phyloP scores from a whole-genome alignment of 768 basidiomycete genomes.

The Mycena galericulata region DNA sequence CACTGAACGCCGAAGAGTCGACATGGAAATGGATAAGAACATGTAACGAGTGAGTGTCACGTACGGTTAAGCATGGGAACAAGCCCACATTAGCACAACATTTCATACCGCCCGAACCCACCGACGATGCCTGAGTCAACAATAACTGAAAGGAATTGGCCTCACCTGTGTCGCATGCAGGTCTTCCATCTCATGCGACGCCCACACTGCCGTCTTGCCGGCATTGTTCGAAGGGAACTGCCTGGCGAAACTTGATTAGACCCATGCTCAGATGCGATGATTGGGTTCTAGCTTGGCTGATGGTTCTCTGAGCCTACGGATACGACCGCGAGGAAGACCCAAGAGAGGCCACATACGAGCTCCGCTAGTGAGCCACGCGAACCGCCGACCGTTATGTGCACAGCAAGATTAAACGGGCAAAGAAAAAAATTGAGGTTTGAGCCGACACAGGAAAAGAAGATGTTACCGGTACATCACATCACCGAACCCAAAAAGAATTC shows the following conservation, averaged over 20 bases:
- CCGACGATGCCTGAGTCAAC: not conserved
- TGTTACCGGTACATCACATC: not conserved
- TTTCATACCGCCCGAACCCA: not conserved
- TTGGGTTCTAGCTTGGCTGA: not conserved
- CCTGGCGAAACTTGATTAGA: not conserved
- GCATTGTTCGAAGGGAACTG: not conserved
- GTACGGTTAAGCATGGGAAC: not conserved
- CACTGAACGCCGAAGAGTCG: constrained; percentile 11
- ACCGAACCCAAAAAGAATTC: not conserved
- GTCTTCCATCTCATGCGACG: not conserved
- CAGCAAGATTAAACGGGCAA: not conserved
- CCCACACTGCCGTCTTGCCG: constrained; percentile 3
- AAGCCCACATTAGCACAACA: not conserved
- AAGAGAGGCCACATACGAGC: not conserved
- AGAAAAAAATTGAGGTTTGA: not conserved
- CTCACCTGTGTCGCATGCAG: not conserved
- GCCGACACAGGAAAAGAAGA: constrained; percentile 12
- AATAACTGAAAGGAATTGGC: not conserved
- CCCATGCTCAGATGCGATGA: constrained; percentile 17
- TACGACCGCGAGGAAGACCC: not conserved
- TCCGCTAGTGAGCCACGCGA: too few relatives aligned
- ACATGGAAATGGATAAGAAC: constrained; percentile 15
- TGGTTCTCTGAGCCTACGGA: constrained; percentile 5
- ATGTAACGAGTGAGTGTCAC: not conserved
- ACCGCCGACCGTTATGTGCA: not conserved